Base-by-base conservation (phyloP, 805 yeast species). In the Candida parachauliodes region DNA sequence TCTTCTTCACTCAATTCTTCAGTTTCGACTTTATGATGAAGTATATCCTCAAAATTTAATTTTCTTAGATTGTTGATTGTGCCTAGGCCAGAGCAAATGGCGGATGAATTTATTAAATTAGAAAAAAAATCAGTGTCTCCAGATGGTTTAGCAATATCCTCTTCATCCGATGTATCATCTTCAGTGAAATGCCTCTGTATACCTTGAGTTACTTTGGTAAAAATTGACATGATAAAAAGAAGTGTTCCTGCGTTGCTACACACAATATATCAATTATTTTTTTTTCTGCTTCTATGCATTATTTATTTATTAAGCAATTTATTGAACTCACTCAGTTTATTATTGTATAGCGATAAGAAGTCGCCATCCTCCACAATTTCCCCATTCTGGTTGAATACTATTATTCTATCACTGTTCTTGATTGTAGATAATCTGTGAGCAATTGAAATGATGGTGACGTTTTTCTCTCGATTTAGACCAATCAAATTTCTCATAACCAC, bases 401-500 rank as follows among this genome's bases (percentile, higher is more conserved):
- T 74, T 9, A 89, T 81, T 46, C 87, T 71, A 26, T 87, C 81
- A 49, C 94, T 82, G 60, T 88, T 78, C 49, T 79, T 78, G 42
- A 91, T 91, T 0, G 98, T 91, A 10, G 93, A 81, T 37, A 89
- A 70, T 50, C 97, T 71, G 57, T 91, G 98, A 1, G 97, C 97
- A 50, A 91, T 88, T 31, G 93, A 83, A 28, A 91, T 83, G 2
- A 89, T 79, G 1, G 96, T 88, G 9, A 60, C 49, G 25, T 76
- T 61, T 11, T 81, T 78, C 16, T 77, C 69, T 18, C 57, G 52
- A 20, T 46, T 39, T 43, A 93, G 69, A 34, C 70, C 58, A 21
- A 66, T 55, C 43, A 91, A 63, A 7, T 94, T 87, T 35, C 74
- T 75, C 55, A 88, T 86, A 28, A 91, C 94, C 3, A 86, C 76